These are phyloP conservation scores for Nectriaceae sp. DNA, from an alignment of 2,329 filamentous ascomycete genomes.

Conservation along the genomic window DNA sequence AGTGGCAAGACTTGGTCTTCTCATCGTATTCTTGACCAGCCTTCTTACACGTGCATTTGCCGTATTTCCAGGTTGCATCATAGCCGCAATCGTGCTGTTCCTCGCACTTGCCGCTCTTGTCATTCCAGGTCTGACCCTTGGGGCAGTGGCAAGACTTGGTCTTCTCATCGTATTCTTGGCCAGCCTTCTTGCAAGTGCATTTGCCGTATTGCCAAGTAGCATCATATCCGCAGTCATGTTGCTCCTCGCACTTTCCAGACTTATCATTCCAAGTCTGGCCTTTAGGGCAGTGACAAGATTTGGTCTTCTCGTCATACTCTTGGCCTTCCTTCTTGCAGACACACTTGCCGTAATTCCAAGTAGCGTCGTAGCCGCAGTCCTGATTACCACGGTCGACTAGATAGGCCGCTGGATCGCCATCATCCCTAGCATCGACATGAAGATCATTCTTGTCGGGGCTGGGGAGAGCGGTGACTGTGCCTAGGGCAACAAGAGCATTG, in stretches of 20 bases:
- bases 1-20: slow-evolving; percentile 10
- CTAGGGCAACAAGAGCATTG: slow-evolving; percentile 6
- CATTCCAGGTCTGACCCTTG: background rate
- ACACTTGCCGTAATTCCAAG: background rate
- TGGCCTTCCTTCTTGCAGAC: background rate
- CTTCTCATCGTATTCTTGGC: background rate
- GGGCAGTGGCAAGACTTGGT: background rate
- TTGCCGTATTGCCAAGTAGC: slow-evolving; percentile 9
- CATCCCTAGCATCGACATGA: slow-evolving; percentile 2
- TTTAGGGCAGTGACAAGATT: background rate
- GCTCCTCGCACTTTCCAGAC: background rate
- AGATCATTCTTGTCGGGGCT: background rate
- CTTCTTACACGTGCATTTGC: slow-evolving; percentile 1
- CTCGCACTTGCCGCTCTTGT: background rate
- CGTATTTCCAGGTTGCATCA: background rate
- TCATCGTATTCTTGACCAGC: slow-evolving; percentile 9
- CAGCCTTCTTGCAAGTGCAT: background rate
- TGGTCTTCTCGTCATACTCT: background rate
- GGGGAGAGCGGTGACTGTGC: slow-evolving; percentile 11
- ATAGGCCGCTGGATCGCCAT: background rate
- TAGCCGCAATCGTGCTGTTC: slow-evolving; percentile 1
- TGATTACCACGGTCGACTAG: background rate
- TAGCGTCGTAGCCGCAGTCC: background rate
- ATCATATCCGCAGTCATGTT: slow-evolving; percentile 10
- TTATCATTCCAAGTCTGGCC: background rate